A percentile compares a stretch with the other conserved stretches of the same genome.
Conservation (phyloP, 192 early-diverging fungal genomes). For the Backusella psychrophila region DNA sequence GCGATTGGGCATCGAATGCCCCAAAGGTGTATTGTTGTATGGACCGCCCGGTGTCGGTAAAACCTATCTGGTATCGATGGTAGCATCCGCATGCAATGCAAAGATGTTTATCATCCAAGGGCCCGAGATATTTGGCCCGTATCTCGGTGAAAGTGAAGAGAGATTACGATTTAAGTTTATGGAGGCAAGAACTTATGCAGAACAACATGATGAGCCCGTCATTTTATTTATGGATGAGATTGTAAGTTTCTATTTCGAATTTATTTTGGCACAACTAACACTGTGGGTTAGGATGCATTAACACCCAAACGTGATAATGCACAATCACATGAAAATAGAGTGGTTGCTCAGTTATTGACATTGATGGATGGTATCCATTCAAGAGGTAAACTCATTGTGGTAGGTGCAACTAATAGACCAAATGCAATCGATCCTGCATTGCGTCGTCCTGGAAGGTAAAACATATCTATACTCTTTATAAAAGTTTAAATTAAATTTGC, state of each 20-base stretch:
- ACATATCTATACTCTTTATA: background rate
- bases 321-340: slow-evolving; percentile 64
- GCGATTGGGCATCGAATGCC: slow-evolving; percentile 73
- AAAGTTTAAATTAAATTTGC: background rate
- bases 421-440: slow-evolving; percentile 84
- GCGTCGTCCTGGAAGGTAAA: slow-evolving; percentile 73
- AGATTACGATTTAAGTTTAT: slow-evolving; percentile 68
- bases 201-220: slow-evolving; percentile 40
- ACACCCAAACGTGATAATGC: slow-evolving; percentile 62
- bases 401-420: slow-evolving; percentile 89
- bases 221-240: slow-evolving; percentile 98
- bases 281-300: slow-evolving; percentile 60
- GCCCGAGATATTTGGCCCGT: slow-evolving; percentile 79
- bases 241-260: slow-evolving; percentile 33
- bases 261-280: background rate
- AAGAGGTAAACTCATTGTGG: slow-evolving; percentile 62
- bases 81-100: slow-evolving; percentile 66
- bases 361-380: slow-evolving; percentile 84
- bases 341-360: slow-evolving; percentile 89
- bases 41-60: slow-evolving; percentile 97
- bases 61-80: slow-evolving; percentile 74
- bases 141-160: slow-evolving; percentile 87
- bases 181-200: slow-evolving; percentile 47
- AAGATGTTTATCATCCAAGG: slow-evolving; percentile 77
- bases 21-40: slow-evolving; percentile 84